Conservation (phyloP, 257 asterid genomes). For the Primulina tabacum region DNA sequence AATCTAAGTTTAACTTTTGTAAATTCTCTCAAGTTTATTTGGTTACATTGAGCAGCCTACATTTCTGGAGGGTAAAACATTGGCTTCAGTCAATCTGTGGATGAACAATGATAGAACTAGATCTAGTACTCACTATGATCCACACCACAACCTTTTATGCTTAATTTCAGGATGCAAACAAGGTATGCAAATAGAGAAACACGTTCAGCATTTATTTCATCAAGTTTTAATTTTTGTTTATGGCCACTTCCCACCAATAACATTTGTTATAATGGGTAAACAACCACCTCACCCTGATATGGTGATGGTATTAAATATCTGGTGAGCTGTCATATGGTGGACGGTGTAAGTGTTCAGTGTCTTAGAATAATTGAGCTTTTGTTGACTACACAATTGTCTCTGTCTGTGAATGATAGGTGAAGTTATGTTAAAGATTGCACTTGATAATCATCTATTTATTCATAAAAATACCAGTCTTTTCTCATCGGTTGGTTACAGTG, state of each 20-base stretch:
- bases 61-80: conserved; percentile 56
- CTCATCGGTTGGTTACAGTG: conserved; percentile 18
- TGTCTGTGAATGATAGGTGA: conserved; percentile 11
- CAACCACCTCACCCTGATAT: neutral
- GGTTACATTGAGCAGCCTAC: conserved; percentile 55
- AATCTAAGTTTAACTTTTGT: neutral
- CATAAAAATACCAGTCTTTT: conserved; percentile 8
- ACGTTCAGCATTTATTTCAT: conserved; percentile 15
- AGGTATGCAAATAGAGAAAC: conserved; percentile 42
- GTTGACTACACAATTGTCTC: neutral
- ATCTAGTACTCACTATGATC: conserved; percentile 94
- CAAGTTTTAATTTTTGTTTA: neutral
- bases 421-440: conserved; percentile 17
- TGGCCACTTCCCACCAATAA: neutral
- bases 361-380: conserved; percentile 10
- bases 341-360: neutral
- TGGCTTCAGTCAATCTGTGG: conserved; percentile 87
- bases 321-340: conserved; percentile 8
- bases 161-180: conserved; percentile 68
- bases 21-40: conserved; percentile 15
- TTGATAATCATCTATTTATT: conserved; percentile 11
- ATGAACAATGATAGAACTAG: conserved; percentile 76
- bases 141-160: conserved; percentile 88
- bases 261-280: neutral
- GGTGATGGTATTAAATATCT: conserved; percentile 1